These are phyloP conservation scores for Aleurites moluccanus DNA, from an alignment of 441 rosid genomes.

Conservation along the genomic window DNA sequence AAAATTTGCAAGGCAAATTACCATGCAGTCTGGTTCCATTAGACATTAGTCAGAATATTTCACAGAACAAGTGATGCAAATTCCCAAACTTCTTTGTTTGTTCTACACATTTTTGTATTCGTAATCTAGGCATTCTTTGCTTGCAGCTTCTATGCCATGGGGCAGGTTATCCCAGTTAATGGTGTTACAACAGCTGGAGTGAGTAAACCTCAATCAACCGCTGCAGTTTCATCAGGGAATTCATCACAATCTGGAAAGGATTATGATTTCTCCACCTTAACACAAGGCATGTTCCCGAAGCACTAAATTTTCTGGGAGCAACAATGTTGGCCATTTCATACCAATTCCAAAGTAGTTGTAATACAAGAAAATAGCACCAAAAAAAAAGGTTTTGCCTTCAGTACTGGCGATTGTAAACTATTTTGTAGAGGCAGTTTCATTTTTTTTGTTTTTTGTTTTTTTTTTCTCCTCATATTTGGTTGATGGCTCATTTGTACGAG, in stretches of 20 bases:
- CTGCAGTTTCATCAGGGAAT: constrained; percentile 40
- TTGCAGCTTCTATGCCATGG: constrained; percentile 55
- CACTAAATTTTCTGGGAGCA: constrained; percentile 40
- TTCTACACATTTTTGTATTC: background rate
- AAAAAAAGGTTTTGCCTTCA: constrained; percentile 15
- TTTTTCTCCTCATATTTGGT: constrained; percentile 26
- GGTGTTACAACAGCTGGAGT: constrained; percentile 41
- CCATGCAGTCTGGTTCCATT: background rate
- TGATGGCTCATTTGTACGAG: constrained; percentile 43
- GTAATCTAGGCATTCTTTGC: background rate
- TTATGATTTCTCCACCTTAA: constrained; percentile 88
- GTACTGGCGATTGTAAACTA: constrained; percentile 42
- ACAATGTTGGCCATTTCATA: constrained; percentile 16
- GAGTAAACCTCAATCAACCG: constrained; percentile 58
- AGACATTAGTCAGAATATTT: background rate
- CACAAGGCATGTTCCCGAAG: constrained; percentile 85
- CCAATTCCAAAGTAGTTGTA: constrained; percentile 29
- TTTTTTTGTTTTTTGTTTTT: too few relatives aligned
- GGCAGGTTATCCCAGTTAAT: constrained; percentile 47
- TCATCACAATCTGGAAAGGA: constrained; percentile 68
- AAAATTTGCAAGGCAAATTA: too few relatives aligned
- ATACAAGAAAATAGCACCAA: constrained; percentile 28
- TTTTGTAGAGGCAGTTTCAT: constrained; percentile 44
- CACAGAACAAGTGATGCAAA: background rate
- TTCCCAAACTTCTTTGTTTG: background rate